Evolutionary conservation across 2,329 filamentous ascomycete species (phyloP), one percentile per base, ranked within the genome.

Genomic region (Clarireedia paspali): DNA sequence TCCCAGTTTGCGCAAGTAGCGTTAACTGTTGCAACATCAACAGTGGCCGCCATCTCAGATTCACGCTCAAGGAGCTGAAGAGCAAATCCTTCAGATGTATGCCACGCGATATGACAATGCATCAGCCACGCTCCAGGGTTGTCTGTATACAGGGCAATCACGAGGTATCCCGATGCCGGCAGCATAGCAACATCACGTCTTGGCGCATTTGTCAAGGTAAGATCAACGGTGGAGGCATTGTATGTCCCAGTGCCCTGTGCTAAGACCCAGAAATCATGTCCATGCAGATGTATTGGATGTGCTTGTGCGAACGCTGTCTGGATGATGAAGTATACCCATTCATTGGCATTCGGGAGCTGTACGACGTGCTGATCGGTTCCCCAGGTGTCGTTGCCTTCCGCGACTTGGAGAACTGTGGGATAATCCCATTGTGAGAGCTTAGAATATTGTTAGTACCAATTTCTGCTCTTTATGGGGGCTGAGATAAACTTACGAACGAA

Each of bases 111-210:
- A 55, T 68, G 66, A 42, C 62, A 68, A 49, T 68, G 63, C 46
- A 57, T 55, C 12, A 60, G 34, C 53, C 57, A 59, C 4, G 53
- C 26, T 9, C 59, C 60, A 2, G 59, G 58, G 27, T 64, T 59
- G 26, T 64, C 60, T 2, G 58, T 57, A 34, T 59, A 26, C n/a
- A 55, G 58, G 1, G 45, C 57, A 42, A 63, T 52, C 9, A 61
- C 61, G 15, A 62, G 36, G 20, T 59, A 63, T 2, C 61, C 62
- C n/a, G 34, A 40, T 2, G 50, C 58, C n/a, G 62, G 61, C 24
- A 80, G 66, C 62, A 77, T 72, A 6, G 75, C 75, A 1, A 75
- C 74, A 62, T 81, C 77, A 23, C 78, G 72, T 5, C 78, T 73
- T 24, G 74, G 71, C 0, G 77, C 75, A 61, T 79, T 78, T 64